These are phyloP conservation scores for Cicer cuneatum DNA, from an alignment of 306 rosid species.

Conservation along the genomic window DNA sequence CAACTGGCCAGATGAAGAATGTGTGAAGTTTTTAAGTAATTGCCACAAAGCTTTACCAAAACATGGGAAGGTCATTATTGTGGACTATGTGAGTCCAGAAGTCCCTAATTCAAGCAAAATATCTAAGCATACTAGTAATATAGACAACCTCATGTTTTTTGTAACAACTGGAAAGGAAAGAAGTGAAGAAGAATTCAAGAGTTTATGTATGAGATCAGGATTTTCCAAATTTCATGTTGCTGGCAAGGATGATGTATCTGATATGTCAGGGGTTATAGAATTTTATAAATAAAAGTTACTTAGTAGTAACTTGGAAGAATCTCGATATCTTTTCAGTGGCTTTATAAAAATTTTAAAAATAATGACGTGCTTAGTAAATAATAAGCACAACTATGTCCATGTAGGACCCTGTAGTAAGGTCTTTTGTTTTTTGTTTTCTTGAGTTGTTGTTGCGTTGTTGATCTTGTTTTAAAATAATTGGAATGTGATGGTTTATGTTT, in stretches of 20 bases:
- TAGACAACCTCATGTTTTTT: conserved; percentile 37
- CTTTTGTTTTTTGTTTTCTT: too few relatives aligned
- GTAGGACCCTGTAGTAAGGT: too few relatives aligned
- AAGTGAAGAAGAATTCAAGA: conserved; percentile 35
- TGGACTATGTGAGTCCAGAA: conserved; percentile 20
- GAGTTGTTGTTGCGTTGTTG: too few relatives aligned
- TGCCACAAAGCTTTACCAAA: conserved; percentile 38
- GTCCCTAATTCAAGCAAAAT: conserved; percentile 11
- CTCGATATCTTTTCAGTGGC: too few relatives aligned
- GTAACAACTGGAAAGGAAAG: conserved; percentile 33
- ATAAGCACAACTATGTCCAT: too few relatives aligned
- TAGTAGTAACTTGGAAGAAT: too few relatives aligned
- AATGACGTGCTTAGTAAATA: too few relatives aligned
- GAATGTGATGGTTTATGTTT: too few relatives aligned
- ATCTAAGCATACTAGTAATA: neutral
- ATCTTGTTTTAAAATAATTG: too few relatives aligned
- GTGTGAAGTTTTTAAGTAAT: conserved; percentile 35
- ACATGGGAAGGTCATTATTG: conserved; percentile 42
- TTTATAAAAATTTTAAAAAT: too few relatives aligned
- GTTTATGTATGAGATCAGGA: conserved; percentile 29
- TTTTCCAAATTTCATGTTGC: conserved; percentile 38
- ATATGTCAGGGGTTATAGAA: conserved; percentile 1
- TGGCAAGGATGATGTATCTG: neutral
- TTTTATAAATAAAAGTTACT: conserved; percentile 25
- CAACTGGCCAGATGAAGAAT: conserved; percentile 35